A percentile compares a stretch with the other conserved stretches of the same genome.
These are phyloP conservation scores for Aspergillus neoniger DNA, from an alignment of 2,329 filamentous ascomycete genomes.

Conservation along the genomic window DNA sequence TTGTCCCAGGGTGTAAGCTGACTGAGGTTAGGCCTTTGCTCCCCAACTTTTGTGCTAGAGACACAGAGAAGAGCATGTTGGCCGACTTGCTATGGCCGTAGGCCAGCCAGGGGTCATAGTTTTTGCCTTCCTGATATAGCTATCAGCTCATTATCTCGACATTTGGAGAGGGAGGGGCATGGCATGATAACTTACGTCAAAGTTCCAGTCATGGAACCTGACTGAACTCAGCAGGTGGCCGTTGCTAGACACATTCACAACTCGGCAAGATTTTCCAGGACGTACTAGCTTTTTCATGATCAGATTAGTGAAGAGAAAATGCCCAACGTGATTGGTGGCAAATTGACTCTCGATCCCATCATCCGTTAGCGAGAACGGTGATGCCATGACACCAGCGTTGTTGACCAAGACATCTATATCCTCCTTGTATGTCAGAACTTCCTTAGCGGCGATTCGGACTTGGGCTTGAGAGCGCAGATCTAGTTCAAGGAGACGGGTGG, in stretches of 20 bases:
- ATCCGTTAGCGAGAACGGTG: constrained; percentile 36
- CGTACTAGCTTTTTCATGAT: neutral
- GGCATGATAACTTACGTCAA: neutral
- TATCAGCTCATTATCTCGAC: no score
- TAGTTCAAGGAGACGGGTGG: neutral
- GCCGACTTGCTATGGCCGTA: neutral
- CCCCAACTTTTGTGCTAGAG: neutral
- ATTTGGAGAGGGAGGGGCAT: no score
- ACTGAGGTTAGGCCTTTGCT: neutral
- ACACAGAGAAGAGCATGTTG: neutral
- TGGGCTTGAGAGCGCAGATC: neutral
- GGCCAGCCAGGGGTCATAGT: neutral
- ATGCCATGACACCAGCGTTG: constrained; percentile 48
- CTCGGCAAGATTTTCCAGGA: neutral
- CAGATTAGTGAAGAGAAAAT: constrained; percentile 41
- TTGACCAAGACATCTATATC: constrained; percentile 41
- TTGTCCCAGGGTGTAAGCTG: neutral
- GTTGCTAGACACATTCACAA: neutral
- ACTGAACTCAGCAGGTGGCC: neutral
- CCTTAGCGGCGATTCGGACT: neutral
- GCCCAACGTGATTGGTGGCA: constrained; percentile 43
- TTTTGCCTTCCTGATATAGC: neutral
- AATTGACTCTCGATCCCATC: constrained; percentile 43
- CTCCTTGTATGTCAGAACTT: neutral
- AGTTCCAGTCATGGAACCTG: neutral